These are phyloP conservation scores for Pogostemon cablin DNA, from an alignment of 257 asterid genomes.

Conservation along the genomic window DNA sequence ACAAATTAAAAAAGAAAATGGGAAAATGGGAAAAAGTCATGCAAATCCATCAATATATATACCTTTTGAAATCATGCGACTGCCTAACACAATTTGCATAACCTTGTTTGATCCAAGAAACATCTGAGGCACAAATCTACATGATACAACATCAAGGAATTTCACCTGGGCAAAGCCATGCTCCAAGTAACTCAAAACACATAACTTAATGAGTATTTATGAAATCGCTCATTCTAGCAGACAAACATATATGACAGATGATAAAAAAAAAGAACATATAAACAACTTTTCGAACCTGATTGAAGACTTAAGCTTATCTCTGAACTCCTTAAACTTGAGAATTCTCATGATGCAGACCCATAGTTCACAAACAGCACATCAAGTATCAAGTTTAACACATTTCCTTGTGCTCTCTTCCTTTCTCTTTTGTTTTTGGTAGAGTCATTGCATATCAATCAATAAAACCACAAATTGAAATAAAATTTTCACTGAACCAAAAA, in stretches of 20 bases:
- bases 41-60: not conserved
- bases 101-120: constrained; percentile 39
- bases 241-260: not conserved
- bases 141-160: not conserved
- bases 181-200: not conserved
- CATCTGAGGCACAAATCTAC: constrained; percentile 20
- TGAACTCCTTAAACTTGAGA: constrained; percentile 94
- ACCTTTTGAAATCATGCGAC: constrained; percentile 35
- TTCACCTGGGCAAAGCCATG: not conserved
- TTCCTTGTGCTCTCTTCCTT: constrained; percentile 88
- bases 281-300: constrained; percentile 57
- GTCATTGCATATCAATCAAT: constrained; percentile 56
- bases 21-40: not conserved
- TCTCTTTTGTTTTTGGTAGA: constrained; percentile 92
- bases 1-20: not conserved
- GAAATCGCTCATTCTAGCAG: not conserved
- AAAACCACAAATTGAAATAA: not conserved
- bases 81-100: constrained; percentile 37
- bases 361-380: constrained; percentile 70
- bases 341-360: constrained; percentile 85
- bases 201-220: too few species aligned
- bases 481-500: not conserved
- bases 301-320: constrained; percentile 79
- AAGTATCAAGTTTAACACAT: constrained; percentile 74
- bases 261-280: not conserved